phyloP scores from a whole-genome alignment of 495 filamentous ascomycete species.

The Choiromyces venosus region DNA sequence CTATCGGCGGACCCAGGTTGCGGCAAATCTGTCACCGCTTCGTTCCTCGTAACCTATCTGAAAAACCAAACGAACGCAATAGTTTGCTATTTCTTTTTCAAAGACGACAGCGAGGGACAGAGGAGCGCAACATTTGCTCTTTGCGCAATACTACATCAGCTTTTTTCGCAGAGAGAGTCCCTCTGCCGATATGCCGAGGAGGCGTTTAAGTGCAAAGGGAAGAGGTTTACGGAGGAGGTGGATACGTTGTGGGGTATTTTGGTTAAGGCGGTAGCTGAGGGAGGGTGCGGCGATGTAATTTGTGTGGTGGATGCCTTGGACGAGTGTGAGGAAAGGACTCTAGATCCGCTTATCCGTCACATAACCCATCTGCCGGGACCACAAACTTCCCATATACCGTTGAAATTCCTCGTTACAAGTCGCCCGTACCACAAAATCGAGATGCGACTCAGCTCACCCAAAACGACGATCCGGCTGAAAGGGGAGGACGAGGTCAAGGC shows the following conservation, averaged over 20 bases:
- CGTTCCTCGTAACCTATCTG: constrained; percentile 41
- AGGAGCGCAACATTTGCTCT: constrained; percentile 37
- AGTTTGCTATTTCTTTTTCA: constrained; percentile 48
- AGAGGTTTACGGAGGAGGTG: constrained; percentile 36
- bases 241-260: constrained; percentile 43
- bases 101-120: constrained; percentile 39
- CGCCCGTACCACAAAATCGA: constrained; percentile 46
- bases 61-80: constrained; percentile 29
- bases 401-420: constrained; percentile 49
- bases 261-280: constrained; percentile 21
- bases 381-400: constrained; percentile 7
- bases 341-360: constrained; percentile 31
- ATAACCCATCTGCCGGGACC: constrained; percentile 1
- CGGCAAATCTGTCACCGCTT: constrained; percentile 47
- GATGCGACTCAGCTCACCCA: constrained; percentile 21
- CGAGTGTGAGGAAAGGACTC: constrained; percentile 42
- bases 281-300: constrained; percentile 33
- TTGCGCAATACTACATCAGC: constrained; percentile 44
- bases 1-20: constrained; percentile 46
- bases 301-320: constrained; percentile 48
- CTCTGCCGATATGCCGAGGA: constrained; percentile 37
- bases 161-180: constrained; percentile 34
- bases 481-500: constrained; percentile 44
- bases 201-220: constrained; percentile 28
- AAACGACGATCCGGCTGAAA: constrained; percentile 39